These are phyloP conservation scores for Yarrowia deformans DNA, from an alignment of 805 yeast genomes.

Conservation along the genomic window DNA sequence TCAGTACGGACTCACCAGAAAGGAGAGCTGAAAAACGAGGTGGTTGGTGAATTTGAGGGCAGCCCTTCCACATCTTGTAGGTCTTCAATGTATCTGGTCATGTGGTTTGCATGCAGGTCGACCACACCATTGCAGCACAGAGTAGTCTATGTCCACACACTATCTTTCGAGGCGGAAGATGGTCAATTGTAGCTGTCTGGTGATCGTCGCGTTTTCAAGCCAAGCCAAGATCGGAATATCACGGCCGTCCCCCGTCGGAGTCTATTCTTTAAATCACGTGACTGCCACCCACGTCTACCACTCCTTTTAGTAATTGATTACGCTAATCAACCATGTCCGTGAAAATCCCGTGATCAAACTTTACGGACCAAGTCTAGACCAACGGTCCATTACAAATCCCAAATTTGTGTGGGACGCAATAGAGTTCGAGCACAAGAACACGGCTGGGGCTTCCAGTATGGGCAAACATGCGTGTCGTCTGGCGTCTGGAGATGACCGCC, in stretches of 20 bases:
- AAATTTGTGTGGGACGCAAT: constrained; percentile 3
- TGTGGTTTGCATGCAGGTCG: background rate
- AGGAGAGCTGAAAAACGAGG: too few relatives aligned
- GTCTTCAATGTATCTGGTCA: background rate
- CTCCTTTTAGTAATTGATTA: too few relatives aligned
- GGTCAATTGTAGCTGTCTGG: background rate
- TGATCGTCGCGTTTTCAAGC: background rate
- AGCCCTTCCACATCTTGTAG: background rate
- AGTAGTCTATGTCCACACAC: background rate
- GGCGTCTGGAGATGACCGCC: constrained; percentile 1
- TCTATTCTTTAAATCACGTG: background rate
- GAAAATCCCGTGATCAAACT: constrained; percentile 23
- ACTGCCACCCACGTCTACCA: background rate
- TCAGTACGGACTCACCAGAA: too few relatives aligned
- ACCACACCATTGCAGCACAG: background rate
- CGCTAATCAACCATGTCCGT: background rate
- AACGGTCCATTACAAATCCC: constrained; percentile 18
- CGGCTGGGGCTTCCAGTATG: constrained; percentile 38
- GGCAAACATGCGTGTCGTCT: constrained; percentile 8
- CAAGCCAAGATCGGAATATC: background rate
- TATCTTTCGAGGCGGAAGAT: background rate
- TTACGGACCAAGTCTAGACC: constrained; percentile 31
- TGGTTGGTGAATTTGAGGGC: constrained; percentile 2
- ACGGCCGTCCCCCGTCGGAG: background rate
- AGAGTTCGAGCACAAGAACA: constrained; percentile 29